Percentiles rank a stretch among this genome's conserved stretches.
These are phyloP conservation scores for Verruconis gallopava DNA, from an alignment of 2,329 filamentous ascomycete genomes.

Conservation along the genomic window DNA sequence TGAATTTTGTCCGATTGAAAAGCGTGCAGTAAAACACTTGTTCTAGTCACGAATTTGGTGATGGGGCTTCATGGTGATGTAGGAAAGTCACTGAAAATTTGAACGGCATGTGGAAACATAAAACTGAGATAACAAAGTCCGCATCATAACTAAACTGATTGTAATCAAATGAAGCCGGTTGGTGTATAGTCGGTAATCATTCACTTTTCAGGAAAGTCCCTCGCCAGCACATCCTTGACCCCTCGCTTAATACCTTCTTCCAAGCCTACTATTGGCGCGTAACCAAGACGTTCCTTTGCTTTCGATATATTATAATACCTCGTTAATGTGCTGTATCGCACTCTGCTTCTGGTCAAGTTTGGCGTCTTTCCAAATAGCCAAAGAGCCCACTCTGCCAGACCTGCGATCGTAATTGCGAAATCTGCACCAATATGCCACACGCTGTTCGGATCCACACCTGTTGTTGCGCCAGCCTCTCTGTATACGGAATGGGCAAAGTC, in stretches of 20 bases:
- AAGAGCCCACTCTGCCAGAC: slow-evolving; percentile 28
- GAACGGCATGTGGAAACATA: too few species aligned
- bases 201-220: too few species aligned
- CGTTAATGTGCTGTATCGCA: slow-evolving; percentile 40
- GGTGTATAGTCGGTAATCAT: too few species aligned
- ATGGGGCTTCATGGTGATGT: too few species aligned
- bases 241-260: slow-evolving; percentile 34
- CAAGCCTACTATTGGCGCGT: slow-evolving; percentile 37
- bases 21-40: too few species aligned
- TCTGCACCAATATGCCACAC: slow-evolving; percentile 25
- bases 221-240: slow-evolving; percentile 3
- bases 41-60: too few species aligned
- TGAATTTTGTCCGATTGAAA: too few species aligned
- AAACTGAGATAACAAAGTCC: too few species aligned
- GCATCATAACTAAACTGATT: too few species aligned
- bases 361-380: slow-evolving; percentile 28
- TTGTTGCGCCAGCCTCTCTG: slow-evolving; percentile 38
- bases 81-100: too few species aligned
- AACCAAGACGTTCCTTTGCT: slow-evolving; percentile 39
- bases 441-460: slow-evolving; percentile 35
- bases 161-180: too few species aligned
- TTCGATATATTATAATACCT: slow-evolving; percentile 42
- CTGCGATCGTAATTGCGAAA: slow-evolving; percentile 19
- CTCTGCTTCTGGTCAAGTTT: slow-evolving; percentile 40
- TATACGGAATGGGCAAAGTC: slow-evolving; percentile 73